Evolutionary conservation across 2,329 filamentous ascomycete genomes (phyloP).

Genomic region (Aspergillus ochraceoroseus): DNA sequence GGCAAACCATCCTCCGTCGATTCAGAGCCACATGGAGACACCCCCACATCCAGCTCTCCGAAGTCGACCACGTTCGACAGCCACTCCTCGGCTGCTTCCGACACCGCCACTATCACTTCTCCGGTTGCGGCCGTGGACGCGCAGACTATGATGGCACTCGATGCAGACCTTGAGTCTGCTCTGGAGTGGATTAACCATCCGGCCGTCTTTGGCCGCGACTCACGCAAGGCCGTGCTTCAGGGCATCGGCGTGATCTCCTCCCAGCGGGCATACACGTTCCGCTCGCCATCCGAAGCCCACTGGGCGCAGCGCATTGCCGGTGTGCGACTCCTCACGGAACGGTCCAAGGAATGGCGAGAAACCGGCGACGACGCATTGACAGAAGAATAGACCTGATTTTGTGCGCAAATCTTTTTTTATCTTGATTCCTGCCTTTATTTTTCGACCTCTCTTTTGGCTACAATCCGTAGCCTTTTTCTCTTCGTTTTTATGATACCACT

Average conservation of each 20-base stretch:
- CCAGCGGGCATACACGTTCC: conserved; percentile 88
- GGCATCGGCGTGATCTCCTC: conserved; percentile 95
- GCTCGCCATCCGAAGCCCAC: conserved; percentile 79
- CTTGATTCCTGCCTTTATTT: conserved; percentile 10
- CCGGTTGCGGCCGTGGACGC: conserved; percentile 73
- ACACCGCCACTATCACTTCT: conserved; percentile 46
- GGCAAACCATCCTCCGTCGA: conserved; percentile 43
- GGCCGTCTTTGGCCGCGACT: conserved; percentile 88
- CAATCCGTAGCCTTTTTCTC: conserved; percentile 10
- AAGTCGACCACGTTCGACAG: conserved; percentile 35
- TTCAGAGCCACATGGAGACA: conserved; percentile 37
- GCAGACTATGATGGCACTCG: conserved; percentile 75
- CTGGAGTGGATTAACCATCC: conserved; percentile 98
- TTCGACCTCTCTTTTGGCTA: conserved; percentile 11
- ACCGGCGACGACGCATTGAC: conserved; percentile 67
- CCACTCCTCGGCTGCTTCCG: conserved; percentile 34
- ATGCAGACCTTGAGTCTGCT: conserved; percentile 82
- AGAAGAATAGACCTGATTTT: conserved; percentile 43
- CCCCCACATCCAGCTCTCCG: conserved; percentile 38
- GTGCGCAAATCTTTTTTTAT: no score
- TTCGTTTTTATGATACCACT: conserved; percentile 37
- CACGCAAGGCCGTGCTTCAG: conserved; percentile 90
- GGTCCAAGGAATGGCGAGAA: conserved; percentile 87
- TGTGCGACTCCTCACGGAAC: conserved; percentile 73
- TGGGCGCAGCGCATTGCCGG: conserved; percentile 82